phyloP scores from a whole-genome alignment of 768 basidiomycete species.

The Calvatia gigantea region DNA sequence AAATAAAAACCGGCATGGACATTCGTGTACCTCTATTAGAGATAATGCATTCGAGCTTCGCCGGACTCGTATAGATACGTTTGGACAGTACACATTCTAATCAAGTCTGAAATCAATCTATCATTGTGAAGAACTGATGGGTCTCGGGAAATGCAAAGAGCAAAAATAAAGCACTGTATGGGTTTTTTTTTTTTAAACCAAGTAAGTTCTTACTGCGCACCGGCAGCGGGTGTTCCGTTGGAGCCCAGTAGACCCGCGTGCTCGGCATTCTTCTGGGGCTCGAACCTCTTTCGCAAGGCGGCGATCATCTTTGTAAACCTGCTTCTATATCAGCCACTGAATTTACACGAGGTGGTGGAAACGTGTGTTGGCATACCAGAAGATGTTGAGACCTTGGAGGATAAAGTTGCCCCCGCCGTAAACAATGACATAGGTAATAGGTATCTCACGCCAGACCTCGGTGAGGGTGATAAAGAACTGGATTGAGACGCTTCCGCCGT shows the following conservation, averaged over 20 bases:
- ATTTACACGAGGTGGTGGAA: neutral
- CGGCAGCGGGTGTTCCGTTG: conserved; percentile 5
- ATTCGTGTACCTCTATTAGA: neutral
- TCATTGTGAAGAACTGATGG: too few species aligned
- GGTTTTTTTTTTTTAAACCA: too few species aligned
- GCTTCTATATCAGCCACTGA: neutral
- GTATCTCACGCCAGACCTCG: conserved; percentile 50
- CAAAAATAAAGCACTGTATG: too few species aligned
- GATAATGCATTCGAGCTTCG: neutral
- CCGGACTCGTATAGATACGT: neutral
- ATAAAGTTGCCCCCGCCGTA: conserved; percentile 59
- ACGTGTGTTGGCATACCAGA: conserved; percentile 51
- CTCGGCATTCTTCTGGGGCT: conserved; percentile 18
- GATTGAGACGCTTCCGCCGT: conserved; percentile 59
- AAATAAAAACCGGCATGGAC: neutral
- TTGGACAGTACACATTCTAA: too few species aligned
- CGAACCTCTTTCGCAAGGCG: conserved; percentile 62
- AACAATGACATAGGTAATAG: conserved; percentile 44
- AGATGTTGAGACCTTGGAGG: conserved; percentile 72
- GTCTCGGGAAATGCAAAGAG: too few species aligned
- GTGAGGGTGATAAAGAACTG: conserved; percentile 62
- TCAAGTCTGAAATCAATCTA: too few species aligned
- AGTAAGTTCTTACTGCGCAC: neutral
- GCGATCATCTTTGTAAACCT: conserved; percentile 78
- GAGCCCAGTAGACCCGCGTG: conserved; percentile 17